phyloP scores from a whole-genome alignment of 2,329 filamentous ascomycete species.

The Pyrenophora tritici-repentis region DNA sequence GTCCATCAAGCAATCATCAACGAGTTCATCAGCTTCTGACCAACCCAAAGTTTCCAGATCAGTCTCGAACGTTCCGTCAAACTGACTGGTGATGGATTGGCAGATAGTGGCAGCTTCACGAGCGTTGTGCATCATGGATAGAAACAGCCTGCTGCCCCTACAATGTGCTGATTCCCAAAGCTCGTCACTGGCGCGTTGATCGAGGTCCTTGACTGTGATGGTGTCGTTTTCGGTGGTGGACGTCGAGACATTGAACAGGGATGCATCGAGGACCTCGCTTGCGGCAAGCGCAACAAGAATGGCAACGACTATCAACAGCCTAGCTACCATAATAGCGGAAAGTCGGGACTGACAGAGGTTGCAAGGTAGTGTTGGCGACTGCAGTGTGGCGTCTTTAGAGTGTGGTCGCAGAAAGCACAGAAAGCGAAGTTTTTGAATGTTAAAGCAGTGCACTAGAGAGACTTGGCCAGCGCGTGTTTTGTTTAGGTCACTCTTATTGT shows the following conservation, averaged over 20 bases:
- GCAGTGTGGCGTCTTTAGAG: no score
- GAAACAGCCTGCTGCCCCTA: background rate
- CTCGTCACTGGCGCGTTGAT: background rate
- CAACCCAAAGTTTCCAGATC: constrained; percentile 1
- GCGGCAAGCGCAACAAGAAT: background rate
- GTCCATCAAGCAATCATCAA: background rate
- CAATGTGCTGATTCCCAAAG: background rate
- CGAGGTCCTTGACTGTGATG: background rate
- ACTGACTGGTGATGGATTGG: background rate
- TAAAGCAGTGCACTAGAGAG: no score
- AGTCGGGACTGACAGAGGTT: no score
- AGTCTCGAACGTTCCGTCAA: background rate
- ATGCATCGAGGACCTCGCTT: background rate
- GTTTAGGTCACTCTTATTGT: no score
- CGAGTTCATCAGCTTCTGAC: background rate
- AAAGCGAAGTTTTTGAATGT: no score
- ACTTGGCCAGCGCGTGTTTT: no score
- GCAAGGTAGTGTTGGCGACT: background rate
- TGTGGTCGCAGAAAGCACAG: no score
- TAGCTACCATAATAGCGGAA: background rate
- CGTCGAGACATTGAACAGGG: background rate
- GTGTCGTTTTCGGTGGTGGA: background rate
- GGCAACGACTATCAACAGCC: background rate
- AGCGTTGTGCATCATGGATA: background rate
- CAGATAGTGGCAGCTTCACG: background rate